These are phyloP conservation scores for Trichoderma atrobrunneum DNA, from an alignment of 2,329 filamentous ascomycete species.

Conservation along the genomic window DNA sequence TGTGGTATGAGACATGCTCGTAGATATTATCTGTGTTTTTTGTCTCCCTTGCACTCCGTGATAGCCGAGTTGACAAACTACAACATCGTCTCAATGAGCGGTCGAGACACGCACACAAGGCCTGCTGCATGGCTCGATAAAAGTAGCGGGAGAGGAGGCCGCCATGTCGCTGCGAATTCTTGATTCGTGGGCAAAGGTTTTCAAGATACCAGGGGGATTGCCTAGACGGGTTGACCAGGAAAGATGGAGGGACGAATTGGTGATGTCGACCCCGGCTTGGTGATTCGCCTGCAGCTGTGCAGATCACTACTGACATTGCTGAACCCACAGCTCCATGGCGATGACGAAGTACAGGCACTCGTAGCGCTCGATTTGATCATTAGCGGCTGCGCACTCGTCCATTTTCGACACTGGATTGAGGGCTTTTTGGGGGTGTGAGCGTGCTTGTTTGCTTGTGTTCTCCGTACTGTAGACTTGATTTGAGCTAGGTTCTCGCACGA, in stretches of 20 bases:
- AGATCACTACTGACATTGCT: conserved; percentile 5
- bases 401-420: background rate
- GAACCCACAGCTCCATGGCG: background rate
- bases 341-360: background rate
- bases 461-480: background rate
- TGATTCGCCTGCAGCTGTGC: conserved; percentile 12
- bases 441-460: background rate
- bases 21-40: background rate
- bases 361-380: background rate
- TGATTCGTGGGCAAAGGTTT: conserved; percentile 13
- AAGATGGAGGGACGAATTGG: conserved; percentile 10
- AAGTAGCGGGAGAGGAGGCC: background rate
- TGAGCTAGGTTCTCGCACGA: background rate
- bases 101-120: background rate
- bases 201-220: background rate
- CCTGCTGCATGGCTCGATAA: background rate
- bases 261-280: conserved; percentile 3
- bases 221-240: background rate
- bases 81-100: background rate
- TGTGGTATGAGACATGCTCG: background rate
- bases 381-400: conserved; percentile 7
- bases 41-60: background rate
- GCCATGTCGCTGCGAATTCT: conserved; percentile 13
- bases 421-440: background rate
- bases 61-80: background rate